Percentiles rank a stretch among this genome's conserved stretches.
Evolutionary conservation across 495 filamentous ascomycete genomes (phyloP).

Genomic region (Talaromyces ruber): DNA sequence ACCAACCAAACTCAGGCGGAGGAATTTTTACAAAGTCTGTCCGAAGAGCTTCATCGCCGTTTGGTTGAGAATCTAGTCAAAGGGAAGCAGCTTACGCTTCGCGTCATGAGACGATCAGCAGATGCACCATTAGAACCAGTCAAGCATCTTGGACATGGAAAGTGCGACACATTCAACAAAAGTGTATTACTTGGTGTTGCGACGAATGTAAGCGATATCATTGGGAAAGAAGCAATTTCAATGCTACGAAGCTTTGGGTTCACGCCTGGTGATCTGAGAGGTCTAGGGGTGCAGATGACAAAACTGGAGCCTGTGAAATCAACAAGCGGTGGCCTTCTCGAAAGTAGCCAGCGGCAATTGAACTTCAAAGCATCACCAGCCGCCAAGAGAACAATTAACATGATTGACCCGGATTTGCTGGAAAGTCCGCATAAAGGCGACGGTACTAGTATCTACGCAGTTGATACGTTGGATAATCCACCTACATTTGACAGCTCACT

Average conservation of each 20-base stretch:
- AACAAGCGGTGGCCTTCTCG: conserved; percentile 20
- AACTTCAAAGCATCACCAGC: conserved; percentile 43
- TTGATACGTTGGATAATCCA: conserved; percentile 33
- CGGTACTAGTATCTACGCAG: conserved; percentile 15
- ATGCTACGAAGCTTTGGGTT: conserved; percentile 77
- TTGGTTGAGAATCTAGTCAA: conserved; percentile 76
- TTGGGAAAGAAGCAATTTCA: conserved; percentile 72
- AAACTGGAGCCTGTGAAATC: conserved; percentile 75
- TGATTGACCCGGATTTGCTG: conserved; percentile 43
- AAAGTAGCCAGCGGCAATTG: conserved; percentile 57
- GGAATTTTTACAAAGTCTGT: conserved; percentile 75
- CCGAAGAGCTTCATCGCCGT: conserved; percentile 71
- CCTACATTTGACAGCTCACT: conserved; percentile 45
- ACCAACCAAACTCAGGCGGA: conserved; percentile 83
- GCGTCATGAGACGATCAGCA: conserved; percentile 77
- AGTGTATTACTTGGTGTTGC: conserved; percentile 73
- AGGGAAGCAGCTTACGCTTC: conserved; percentile 81
- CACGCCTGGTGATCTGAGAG: conserved; percentile 81
- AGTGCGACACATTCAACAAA: conserved; percentile 89
- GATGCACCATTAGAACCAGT: conserved; percentile 88
- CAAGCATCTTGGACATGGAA: conserved; percentile 91
- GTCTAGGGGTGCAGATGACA: conserved; percentile 84
- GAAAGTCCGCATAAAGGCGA: conserved; percentile 62
- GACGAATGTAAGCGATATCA: conserved; percentile 59
- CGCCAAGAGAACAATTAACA: conserved; percentile 16